These are phyloP conservation scores for Pichia thaimueangensis DNA, from an alignment of 805 yeast species.

Conservation along the genomic window DNA sequence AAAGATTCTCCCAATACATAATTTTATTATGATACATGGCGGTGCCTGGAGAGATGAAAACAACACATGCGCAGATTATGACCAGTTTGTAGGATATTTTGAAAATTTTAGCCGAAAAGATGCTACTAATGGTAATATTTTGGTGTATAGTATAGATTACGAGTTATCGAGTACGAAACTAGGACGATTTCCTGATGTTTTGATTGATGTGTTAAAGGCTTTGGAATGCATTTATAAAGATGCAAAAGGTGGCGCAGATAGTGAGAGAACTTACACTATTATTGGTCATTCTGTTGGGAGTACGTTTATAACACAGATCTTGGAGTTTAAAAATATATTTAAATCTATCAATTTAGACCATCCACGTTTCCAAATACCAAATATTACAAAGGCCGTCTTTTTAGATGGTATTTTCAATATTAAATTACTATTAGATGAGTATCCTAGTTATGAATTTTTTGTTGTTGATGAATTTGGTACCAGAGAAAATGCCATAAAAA, in stretches of 20 bases:
- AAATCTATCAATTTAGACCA: not conserved
- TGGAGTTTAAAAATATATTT: slow-evolving; percentile 20
- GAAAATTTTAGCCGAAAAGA: slow-evolving; percentile 11
- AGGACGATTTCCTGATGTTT: slow-evolving; percentile 50
- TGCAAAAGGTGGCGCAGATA: slow-evolving; percentile 14
- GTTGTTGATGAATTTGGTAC: slow-evolving; percentile 50
- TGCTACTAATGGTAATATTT: not conserved
- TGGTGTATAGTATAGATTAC: slow-evolving; percentile 48
- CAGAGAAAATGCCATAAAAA: slow-evolving; percentile 14
- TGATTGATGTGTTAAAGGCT: slow-evolving; percentile 47
- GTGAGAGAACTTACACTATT: slow-evolving; percentile 29
- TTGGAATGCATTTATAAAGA: slow-evolving; percentile 25
- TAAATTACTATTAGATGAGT: slow-evolving; percentile 45
- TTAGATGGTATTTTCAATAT: slow-evolving; percentile 71
- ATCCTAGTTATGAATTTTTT: slow-evolving; percentile 52
- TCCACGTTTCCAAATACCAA: slow-evolving; percentile 10
- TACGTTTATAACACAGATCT: slow-evolving; percentile 51
- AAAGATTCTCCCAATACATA: not conserved
- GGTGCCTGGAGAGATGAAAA: slow-evolving; percentile 81
- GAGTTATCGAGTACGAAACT: slow-evolving; percentile 52
- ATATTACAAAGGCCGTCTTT: slow-evolving; percentile 29
- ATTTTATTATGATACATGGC: slow-evolving; percentile 57
- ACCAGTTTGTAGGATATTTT: slow-evolving; percentile 16
- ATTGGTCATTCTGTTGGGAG: slow-evolving; percentile 86
- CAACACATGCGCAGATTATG: slow-evolving; percentile 55